Evolutionary conservation across 768 basidiomycete species (phyloP), one percentile per base, ranked within the genome.

Genomic region (Podaxis pistillaris): DNA sequence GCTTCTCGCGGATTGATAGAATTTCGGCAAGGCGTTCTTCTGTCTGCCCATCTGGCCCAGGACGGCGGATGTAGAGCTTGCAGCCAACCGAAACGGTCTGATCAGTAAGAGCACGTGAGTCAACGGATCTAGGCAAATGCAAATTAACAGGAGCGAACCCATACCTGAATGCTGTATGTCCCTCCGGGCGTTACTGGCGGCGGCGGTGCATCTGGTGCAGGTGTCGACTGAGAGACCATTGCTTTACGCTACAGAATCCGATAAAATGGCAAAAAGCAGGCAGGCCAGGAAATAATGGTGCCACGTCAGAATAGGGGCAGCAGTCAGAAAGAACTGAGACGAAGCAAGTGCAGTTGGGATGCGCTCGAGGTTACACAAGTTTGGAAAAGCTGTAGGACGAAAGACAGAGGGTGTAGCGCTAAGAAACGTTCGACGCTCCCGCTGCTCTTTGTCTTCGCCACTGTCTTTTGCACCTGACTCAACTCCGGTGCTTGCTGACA

Each of bases 21-120:
- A 99, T 90, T 78, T 99, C 97, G 13, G 96, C 97, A 57, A 95
- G 86, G 52, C 96, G 90, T 71, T 97, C 93, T 76, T 98, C 96
- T 51, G 79, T 76, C 68, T 86, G 79, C 50, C 90, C 93, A 68
- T 89, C 87, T 51, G 87, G 76, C 47, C 84, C 85, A 64, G 90
- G 88, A 66, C 96, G 89, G 47, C 85, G 86, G 67, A 96, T 93
- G 77, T 89, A 95, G 72, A 99, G 85, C 79, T 98, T 98, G 81
- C 96, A 98, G 61, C 97, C 97, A 69, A 95, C 91, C 63, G 86
- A 83, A 68, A 98, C 87, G 38, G 87, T 89, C 95, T 69, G 64
- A 63, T 62, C 66, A 64, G 58, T 62, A 38, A 70, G 68, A 46
- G 58, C 56, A 65, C 52, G 62, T 75, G 70, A 76, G 74, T 73